A percentile compares a stretch with the other conserved stretches of the same genome.
phyloP scores from a whole-genome alignment of 2,329 filamentous ascomycete genomes.

The Dendrostoma leiphaemia region DNA sequence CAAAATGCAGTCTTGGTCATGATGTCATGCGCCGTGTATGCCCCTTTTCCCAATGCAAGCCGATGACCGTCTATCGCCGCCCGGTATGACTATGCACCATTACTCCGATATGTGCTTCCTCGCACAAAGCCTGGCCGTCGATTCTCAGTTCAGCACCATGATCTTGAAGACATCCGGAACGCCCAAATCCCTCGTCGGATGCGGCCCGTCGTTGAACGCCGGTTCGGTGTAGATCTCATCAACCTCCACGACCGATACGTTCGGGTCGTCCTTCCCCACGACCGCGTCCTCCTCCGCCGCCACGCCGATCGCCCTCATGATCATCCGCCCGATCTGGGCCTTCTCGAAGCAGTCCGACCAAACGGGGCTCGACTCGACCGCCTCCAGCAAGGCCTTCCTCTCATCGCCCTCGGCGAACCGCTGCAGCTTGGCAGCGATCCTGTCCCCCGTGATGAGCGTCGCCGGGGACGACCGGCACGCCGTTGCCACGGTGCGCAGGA shows the following conservation, averaged over 20 bases:
- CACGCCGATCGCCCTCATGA: conserved; percentile 29
- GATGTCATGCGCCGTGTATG: neutral
- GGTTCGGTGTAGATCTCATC: conserved; percentile 20
- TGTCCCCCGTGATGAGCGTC: conserved; percentile 18
- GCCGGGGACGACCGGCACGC: conserved; percentile 6
- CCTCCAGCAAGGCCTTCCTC: conserved; percentile 27
- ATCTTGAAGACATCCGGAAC: conserved; percentile 36
- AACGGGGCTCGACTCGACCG: conserved; percentile 29
- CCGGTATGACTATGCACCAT: too few relatives aligned
- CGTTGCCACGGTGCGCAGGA: conserved; percentile 28
- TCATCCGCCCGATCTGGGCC: conserved; percentile 30
- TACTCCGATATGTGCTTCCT: too few relatives aligned
- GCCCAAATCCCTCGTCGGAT: conserved; percentile 33
- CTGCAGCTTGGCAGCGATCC: conserved; percentile 28
- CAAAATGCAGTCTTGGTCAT: neutral
- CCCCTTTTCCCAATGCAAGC: neutral
- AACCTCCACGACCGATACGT: neutral
- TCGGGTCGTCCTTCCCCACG: neutral
- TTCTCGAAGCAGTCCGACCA: conserved; percentile 33
- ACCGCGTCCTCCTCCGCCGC: conserved; percentile 15
- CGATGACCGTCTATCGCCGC: neutral
- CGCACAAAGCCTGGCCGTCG: too few relatives aligned
- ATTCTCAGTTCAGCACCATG: conserved; percentile 32
- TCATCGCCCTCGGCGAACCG: conserved; percentile 30
- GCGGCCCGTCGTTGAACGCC: conserved; percentile 26